Evolutionary conservation across 2,329 filamentous ascomycete genomes (phyloP).

Genomic region (Calonectria leucothoes): DNA sequence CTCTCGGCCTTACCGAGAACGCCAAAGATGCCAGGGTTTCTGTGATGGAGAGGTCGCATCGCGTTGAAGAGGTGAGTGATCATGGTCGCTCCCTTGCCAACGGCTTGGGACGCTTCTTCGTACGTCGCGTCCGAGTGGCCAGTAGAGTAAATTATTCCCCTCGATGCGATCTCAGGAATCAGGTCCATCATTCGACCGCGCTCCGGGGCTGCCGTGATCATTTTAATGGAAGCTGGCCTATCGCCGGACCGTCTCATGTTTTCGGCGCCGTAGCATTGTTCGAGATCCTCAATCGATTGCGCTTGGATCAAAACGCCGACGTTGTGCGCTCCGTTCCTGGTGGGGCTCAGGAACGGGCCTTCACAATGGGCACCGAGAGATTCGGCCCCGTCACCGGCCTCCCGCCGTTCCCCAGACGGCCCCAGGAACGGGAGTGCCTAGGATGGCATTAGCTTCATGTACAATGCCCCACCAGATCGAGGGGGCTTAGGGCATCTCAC

Average conservation of each 20-base stretch:
- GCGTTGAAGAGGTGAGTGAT: constrained; percentile 96
- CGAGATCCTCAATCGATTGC: constrained; percentile 72
- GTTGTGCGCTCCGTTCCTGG: constrained; percentile 90
- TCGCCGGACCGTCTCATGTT: constrained; percentile 66
- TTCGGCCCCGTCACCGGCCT: constrained; percentile 79
- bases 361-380: constrained; percentile 92
- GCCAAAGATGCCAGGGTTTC: constrained; percentile 91
- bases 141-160: constrained; percentile 81
- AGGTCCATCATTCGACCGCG: constrained; percentile 74
- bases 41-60: constrained; percentile 90
- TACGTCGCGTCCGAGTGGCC: constrained; percentile 91
- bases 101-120: constrained; percentile 79
- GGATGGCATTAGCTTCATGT: constrained; percentile 36
- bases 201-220: constrained; percentile 91
- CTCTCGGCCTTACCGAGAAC: constrained; percentile 77
- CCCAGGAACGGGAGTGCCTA: constrained; percentile 80
- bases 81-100: constrained; percentile 84
- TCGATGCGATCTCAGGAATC: constrained; percentile 73
- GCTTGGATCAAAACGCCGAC: constrained; percentile 75
- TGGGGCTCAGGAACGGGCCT: constrained; percentile 86
- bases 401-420: constrained; percentile 72
- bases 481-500: constrained; percentile 51
- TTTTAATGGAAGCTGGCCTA: constrained; percentile 68
- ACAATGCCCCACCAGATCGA: constrained; percentile 28
- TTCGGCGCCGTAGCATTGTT: constrained; percentile 76